Percentiles rank a stretch among this genome's conserved stretches.
These are phyloP conservation scores for Lentinula boryana DNA, from an alignment of 768 basidiomycete genomes.

Conservation along the genomic window DNA sequence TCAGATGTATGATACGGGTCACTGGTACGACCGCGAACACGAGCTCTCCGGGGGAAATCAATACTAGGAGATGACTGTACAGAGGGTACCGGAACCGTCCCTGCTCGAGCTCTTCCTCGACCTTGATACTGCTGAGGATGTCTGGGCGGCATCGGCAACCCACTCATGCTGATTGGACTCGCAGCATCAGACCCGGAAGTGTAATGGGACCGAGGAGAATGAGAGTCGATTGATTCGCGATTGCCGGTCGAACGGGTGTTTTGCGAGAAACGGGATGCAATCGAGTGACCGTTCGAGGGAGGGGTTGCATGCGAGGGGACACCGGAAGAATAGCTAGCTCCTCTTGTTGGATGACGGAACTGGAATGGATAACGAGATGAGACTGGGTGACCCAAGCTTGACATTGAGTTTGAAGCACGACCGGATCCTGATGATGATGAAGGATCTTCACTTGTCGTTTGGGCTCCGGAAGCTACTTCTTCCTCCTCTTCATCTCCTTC, in stretches of 20 bases:
- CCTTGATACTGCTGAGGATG: constrained; percentile 25
- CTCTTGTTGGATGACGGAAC: constrained; percentile 47
- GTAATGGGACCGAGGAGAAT: constrained; percentile 34
- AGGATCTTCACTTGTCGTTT: constrained; percentile 35
- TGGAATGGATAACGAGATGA: constrained; percentile 66
- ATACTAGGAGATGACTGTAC: constrained; percentile 11
- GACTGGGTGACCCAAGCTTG: constrained; percentile 76
- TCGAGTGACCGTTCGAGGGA: constrained; percentile 31
- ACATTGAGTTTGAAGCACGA: constrained; percentile 77
- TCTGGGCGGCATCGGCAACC: constrained; percentile 38
- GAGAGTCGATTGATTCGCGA: constrained; percentile 54
- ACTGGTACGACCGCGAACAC: constrained; percentile 20
- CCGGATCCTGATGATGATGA: constrained; percentile 42
- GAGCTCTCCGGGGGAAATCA: constrained; percentile 12
- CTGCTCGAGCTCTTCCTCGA: constrained; percentile 23
- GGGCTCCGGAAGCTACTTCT: constrained; percentile 35
- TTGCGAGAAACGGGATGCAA: constrained; percentile 34
- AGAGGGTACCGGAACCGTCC: constrained; percentile 23
- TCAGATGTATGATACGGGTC: constrained; percentile 17
- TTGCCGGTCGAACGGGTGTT: constrained; percentile 62
- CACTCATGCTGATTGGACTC: constrained; percentile 28
- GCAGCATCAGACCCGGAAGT: constrained; percentile 27
- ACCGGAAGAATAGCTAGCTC: constrained; percentile 34
- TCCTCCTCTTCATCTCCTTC: constrained; percentile 24
- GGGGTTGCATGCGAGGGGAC: constrained; percentile 33